These are phyloP conservation scores for Exutisphaerella laricina DNA, from an alignment of 2,329 filamentous ascomycete genomes.

Conservation along the genomic window DNA sequence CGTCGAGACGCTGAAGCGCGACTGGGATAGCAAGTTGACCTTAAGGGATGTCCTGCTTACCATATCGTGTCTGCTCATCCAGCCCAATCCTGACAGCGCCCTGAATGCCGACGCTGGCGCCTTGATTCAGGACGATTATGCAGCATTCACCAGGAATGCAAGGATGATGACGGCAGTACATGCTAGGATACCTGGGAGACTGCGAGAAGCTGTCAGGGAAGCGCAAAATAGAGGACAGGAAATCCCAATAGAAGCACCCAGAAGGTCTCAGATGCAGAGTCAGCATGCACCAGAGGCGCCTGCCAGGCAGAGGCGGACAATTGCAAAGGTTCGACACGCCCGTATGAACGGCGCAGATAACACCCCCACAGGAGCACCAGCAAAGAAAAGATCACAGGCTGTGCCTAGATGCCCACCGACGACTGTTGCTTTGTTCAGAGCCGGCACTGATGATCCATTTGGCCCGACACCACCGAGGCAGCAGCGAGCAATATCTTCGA, in stretches of 20 bases:
- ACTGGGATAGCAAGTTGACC: constrained; percentile 55
- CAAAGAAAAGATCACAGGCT: constrained; percentile 13
- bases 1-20: constrained; percentile 59
- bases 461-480: constrained; percentile 9
- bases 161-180: constrained; percentile 59
- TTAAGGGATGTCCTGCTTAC: constrained; percentile 55
- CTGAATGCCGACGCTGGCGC: constrained; percentile 57
- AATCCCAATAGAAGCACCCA: no score
- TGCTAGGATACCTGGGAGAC: constrained; percentile 46
- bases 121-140: constrained; percentile 55
- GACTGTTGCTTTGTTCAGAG: constrained; percentile 25
- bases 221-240: constrained; percentile 48
- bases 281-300: constrained; percentile 19
- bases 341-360: constrained; percentile 17
- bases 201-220: constrained; percentile 44
- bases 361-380: constrained; percentile 23
- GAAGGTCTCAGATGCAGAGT: constrained; percentile 12
- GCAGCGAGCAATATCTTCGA: constrained; percentile 11
- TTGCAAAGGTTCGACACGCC: constrained; percentile 24
- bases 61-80: constrained; percentile 57
- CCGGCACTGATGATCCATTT: constrained; percentile 21
- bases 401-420: constrained; percentile 5
- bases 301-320: constrained; percentile 23
- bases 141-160: constrained; percentile 52
- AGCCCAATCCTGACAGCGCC: constrained; percentile 60